phyloP scores from a whole-genome alignment of 2,329 filamentous ascomycete genomes.

The Chaetomium globosum region DNA sequence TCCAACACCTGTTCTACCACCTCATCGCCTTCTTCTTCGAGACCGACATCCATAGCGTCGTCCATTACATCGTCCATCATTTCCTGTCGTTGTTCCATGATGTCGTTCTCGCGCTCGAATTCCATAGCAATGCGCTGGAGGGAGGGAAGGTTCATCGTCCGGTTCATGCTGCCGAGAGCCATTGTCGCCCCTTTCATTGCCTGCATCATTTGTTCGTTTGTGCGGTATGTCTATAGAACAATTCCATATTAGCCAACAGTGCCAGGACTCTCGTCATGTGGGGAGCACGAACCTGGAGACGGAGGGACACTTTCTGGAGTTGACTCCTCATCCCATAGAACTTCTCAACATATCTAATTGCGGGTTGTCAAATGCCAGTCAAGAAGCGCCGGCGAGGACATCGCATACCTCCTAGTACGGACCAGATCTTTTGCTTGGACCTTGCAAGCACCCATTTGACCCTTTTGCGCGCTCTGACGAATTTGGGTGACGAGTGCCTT shows the following conservation, averaged over 20 bases:
- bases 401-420: conserved; percentile 71
- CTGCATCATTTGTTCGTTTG: conserved; percentile 99
- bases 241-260: neutral
- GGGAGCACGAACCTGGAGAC: conserved; percentile 73
- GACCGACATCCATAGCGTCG: conserved; percentile 85
- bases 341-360: conserved; percentile 83
- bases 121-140: conserved; percentile 98
- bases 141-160: conserved; percentile 94
- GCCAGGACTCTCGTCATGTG: neutral
- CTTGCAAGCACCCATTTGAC: conserved; percentile 97
- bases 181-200: conserved; percentile 98
- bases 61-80: conserved; percentile 99
- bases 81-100: conserved; percentile 98
- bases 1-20: conserved; percentile 95
- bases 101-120: conserved; percentile 97
- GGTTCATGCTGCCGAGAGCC: conserved; percentile 94
- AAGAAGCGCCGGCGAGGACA: neutral
- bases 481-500: conserved; percentile 96
- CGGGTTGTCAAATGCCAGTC: neutral
- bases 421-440: conserved; percentile 98
- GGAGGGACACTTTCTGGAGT: conserved; percentile 89
- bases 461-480: conserved; percentile 97
- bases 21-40: conserved; percentile 95
- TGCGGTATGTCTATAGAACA: conserved; percentile 76
- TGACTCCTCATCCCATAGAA: conserved; percentile 99